Conservation (phyloP, 495 filamentous ascomycete genomes). For the Clavariopsis aquatica region DNA sequence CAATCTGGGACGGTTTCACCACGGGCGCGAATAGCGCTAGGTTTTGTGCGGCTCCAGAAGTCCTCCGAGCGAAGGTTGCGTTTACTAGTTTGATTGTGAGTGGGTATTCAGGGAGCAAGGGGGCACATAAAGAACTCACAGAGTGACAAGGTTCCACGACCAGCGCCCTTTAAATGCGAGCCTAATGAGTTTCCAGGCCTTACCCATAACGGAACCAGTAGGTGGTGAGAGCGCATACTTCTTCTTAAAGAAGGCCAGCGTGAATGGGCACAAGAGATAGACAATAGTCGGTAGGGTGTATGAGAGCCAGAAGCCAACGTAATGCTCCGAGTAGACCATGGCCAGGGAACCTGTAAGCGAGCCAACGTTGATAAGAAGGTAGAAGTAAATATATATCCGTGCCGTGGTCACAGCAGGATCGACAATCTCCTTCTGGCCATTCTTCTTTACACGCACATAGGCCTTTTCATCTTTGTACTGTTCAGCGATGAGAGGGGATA, state of each 20-base stretch:
- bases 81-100: no score
- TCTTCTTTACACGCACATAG: conserved; percentile 23
- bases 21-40: conserved; percentile 13
- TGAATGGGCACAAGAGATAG: conserved; percentile 15
- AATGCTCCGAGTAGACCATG: conserved; percentile 70
- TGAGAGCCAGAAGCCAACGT: conserved; percentile 73
- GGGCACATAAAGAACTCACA: conserved; percentile 1
- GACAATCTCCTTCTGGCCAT: conserved; percentile 59
- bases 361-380: conserved; percentile 71
- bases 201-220: conserved; percentile 26
- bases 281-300: conserved; percentile 32
- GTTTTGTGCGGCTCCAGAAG: conserved; percentile 39
- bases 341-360: conserved; percentile 55
- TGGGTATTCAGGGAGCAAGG: no score
- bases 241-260: conserved; percentile 25
- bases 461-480: conserved; percentile 50
- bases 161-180: conserved; percentile 31
- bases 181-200: conserved; percentile 19
- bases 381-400: conserved; percentile 63
- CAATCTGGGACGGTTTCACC: conserved; percentile 17
- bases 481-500: conserved; percentile 62
- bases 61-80: conserved; percentile 24
- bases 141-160: conserved; percentile 19
- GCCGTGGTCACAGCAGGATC: conserved; percentile 64
- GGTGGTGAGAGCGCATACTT: conserved; percentile 26